Evolutionary conservation across 2,329 filamentous ascomycete genomes (phyloP), one percentile per base, ranked within the genome.

Genomic region (Aureobasidium sp.): DNA sequence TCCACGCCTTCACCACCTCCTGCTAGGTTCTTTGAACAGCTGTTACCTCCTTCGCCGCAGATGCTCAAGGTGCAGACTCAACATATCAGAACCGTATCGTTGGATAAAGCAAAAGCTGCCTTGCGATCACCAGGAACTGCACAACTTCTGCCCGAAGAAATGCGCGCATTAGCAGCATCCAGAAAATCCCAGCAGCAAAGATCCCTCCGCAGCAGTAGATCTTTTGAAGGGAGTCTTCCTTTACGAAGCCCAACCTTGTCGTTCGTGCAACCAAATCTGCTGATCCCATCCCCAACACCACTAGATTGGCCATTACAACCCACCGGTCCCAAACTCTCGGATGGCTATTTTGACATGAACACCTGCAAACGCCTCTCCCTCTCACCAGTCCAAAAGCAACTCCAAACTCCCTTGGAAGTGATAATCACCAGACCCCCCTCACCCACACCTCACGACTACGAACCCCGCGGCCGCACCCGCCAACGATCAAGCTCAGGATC

Each of bases 21-120:
- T 17, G 30, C 16, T 12, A 19, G 40, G 5, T 24, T 22, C 8
- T 16, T 4, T n/a, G 34, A 42, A 12, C 6, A 6, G 11, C 35
- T 49, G 14, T 27, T 54, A 17, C 52, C 42, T 12, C 25, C 27
- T 21, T n/a, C 52, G 19, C 30, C 29, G 3, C 41, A 16, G 4
- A 25, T 37, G 25, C 7, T 38, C 6, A 17, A n/a, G 10, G 6
- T 49, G 25, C 14, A 24, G 19, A 39, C 52, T 2, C 52, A 54
- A 24, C 52, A 54, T 14, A 29, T 54, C n/a, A 41, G 37, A n/a
- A 49, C 52, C 4, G 37, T 49, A 3, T 54, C 52, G 2, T 22
- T 54, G 3, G 35, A 54, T 35, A 54, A 54, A 27, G 35, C 52
- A 37, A 50, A 50, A 11, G 47, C 51, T 21, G 35, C 52, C 21